Evolutionary conservation across 2,329 filamentous ascomycete genomes (phyloP), one percentile per base, ranked within the genome.

Genomic region (Colletotrichum sp.): DNA sequence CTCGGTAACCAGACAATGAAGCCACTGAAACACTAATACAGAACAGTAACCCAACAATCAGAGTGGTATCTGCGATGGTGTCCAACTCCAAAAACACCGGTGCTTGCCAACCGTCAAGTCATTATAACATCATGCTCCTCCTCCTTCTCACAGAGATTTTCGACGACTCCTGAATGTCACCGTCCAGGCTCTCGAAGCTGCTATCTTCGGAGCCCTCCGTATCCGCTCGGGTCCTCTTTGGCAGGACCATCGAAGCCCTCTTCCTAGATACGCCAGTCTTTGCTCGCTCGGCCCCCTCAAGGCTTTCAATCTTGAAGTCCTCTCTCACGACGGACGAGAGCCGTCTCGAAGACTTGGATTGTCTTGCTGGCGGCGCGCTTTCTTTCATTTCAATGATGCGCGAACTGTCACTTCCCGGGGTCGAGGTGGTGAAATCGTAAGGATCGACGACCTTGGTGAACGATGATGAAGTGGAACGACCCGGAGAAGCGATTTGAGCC

Each of bases 81-180:
- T 72, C 64, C 43, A 75, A 77, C 75, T 77, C 75, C 75, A 59
- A 34, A 74, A 78, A 78, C 74, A 71, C 76, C 72, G 55, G 48
- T 65, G 59, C 69, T 76, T 39, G 60, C 39, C 28, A 57, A 61
- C 72, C 64, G 57, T 77, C 32, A 66, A 66, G 55, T 71, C 74
- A 79, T 89, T 85, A 91, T 82, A 92, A 82, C 90, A 92, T 91
- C 89, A 91, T 92, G 81, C 90, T 92, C 79, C 90, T 86, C 78
- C 90, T 86, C 78, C 90, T 85, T 80, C 90, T 85, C 74, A 86
- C 86, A 39, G 80, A 85, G 72, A 80, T 82, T 81, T 67, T 85
- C 16, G 74, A 68, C 30, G 67, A 52, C 28, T 78, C 77, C 43
- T 67, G 57, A 24, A 59, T 48, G 21, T 71, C 67, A 13, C 64